These are phyloP conservation scores for Micractinium conductrix DNA, from an alignment of 139 green algal genomes.

Conservation along the genomic window DNA sequence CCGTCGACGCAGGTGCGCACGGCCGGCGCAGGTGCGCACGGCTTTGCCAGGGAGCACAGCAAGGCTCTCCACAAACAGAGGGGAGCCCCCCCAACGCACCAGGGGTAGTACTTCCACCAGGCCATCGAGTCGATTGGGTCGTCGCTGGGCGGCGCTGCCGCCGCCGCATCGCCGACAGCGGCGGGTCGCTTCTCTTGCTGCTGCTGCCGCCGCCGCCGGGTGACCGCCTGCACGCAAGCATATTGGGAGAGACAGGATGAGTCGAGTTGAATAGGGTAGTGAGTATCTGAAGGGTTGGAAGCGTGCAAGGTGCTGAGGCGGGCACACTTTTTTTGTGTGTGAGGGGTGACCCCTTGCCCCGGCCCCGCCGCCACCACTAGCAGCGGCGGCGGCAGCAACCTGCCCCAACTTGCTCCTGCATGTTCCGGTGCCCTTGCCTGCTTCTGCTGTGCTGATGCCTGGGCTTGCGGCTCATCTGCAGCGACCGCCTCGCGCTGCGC, in stretches of 20 bases:
- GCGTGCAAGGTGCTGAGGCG: neutral
- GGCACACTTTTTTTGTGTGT: neutral
- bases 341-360: neutral
- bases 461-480: neutral
- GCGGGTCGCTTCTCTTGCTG: neutral
- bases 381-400: neutral
- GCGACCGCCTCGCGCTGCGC: neutral
- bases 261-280: neutral
- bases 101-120: constrained; percentile 1
- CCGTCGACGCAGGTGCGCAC: neutral
- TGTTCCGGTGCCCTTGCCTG: neutral
- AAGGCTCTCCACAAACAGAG: too few relatives aligned
- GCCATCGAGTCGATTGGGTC: neutral
- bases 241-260: neutral
- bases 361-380: too few relatives aligned
- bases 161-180: neutral
- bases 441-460: neutral
- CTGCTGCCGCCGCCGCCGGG: neutral
- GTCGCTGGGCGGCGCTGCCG: neutral
- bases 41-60: neutral
- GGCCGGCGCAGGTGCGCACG: neutral
- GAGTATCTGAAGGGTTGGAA: neutral
- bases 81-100: too few relatives aligned
- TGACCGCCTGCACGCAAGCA: neutral
- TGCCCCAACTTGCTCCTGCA: neutral